These are phyloP conservation scores for Cinnamomum chago DNA, from an alignment of 164 flowering plant species.

Conservation along the genomic window DNA sequence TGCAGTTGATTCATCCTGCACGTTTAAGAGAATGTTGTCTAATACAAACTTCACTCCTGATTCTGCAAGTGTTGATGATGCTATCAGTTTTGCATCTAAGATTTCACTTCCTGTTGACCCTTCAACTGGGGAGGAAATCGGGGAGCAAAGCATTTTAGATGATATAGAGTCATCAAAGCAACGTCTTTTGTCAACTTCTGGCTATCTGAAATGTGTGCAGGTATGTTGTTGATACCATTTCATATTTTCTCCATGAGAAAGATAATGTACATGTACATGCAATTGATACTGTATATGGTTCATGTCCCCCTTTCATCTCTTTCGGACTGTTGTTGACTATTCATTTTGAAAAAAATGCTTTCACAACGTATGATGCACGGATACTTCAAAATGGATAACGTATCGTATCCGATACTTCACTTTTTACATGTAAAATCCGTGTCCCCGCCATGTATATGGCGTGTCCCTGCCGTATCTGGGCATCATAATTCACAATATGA, in stretches of 20 bases:
- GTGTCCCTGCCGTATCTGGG: too few relatives aligned
- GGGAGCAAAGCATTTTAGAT: conserved; percentile 39
- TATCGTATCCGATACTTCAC: too few relatives aligned
- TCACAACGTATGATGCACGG: too few relatives aligned
- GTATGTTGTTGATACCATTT: conserved; percentile 24
- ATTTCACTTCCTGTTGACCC: conserved; percentile 31
- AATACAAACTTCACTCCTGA: conserved; percentile 42
- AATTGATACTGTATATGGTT: not conserved
- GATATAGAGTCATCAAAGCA: conserved; percentile 76
- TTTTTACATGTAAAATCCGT: too few relatives aligned
- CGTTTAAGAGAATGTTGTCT: conserved; percentile 31
- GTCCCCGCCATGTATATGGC: too few relatives aligned
- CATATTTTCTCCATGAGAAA: not conserved
- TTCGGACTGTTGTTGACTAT: not conserved
- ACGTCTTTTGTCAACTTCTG: conserved; percentile 70
- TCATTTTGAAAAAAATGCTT: not conserved
- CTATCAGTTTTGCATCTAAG: conserved; percentile 72
- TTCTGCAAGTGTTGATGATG: conserved; percentile 68
- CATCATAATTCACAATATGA: not conserved
- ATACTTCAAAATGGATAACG: too few relatives aligned
- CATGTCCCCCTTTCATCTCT: not conserved
- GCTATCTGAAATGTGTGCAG: conserved; percentile 96
- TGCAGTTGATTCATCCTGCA: conserved; percentile 47
- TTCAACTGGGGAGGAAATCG: conserved; percentile 28
- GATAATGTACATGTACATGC: not conserved